Percentiles rank a stretch among this genome's conserved stretches.
phyloP scores from a whole-genome alignment of 2,329 filamentous ascomycete species.

The Aspergillus novofumigatus region DNA sequence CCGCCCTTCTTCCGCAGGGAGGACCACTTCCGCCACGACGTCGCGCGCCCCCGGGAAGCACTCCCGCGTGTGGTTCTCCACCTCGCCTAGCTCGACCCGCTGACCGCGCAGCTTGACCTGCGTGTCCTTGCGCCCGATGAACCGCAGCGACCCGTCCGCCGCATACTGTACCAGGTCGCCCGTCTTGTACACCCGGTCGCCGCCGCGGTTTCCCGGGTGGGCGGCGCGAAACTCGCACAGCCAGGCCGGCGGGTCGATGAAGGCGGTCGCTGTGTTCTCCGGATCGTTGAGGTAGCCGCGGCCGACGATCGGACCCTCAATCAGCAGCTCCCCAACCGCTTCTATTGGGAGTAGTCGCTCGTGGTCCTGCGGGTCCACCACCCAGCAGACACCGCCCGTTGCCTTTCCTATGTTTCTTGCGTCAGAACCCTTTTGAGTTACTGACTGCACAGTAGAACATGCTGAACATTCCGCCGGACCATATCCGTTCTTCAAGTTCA shows the following conservation, averaged over 20 bases:
- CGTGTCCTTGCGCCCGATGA: neutral
- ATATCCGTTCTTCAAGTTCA: too few relatives aligned
- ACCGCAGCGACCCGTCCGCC: slow-evolving; percentile 12
- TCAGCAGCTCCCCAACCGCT: slow-evolving; percentile 24
- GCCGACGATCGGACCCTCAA: slow-evolving; percentile 42
- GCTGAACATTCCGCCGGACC: too few relatives aligned
- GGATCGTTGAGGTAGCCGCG: slow-evolving; percentile 37
- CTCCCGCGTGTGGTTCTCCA: slow-evolving; percentile 33
- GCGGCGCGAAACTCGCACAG: slow-evolving; percentile 3
- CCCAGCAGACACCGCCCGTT: too few relatives aligned
- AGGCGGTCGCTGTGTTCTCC: slow-evolving; percentile 19
- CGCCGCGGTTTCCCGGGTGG: neutral
- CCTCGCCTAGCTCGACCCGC: slow-evolving; percentile 52
- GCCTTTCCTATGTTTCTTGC: too few relatives aligned
- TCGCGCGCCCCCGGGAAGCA: slow-evolving; percentile 31
- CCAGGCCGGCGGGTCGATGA: slow-evolving; percentile 25
- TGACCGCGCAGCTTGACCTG: slow-evolving; percentile 47
- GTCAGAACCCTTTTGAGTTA: too few relatives aligned
- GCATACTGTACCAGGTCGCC: slow-evolving; percentile 26
- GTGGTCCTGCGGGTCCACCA: slow-evolving; percentile 14
- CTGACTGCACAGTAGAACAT: too few relatives aligned
- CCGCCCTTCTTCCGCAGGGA: slow-evolving; percentile 2
- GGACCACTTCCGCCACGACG: slow-evolving; percentile 39
- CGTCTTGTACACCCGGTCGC: slow-evolving; percentile 25
- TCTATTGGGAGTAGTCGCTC: slow-evolving; percentile 32